A percentile compares a stretch with the other conserved stretches of the same genome.
These are phyloP conservation scores for Dipteronia sinensis DNA, from an alignment of 345 rosid species.

Conservation along the genomic window DNA sequence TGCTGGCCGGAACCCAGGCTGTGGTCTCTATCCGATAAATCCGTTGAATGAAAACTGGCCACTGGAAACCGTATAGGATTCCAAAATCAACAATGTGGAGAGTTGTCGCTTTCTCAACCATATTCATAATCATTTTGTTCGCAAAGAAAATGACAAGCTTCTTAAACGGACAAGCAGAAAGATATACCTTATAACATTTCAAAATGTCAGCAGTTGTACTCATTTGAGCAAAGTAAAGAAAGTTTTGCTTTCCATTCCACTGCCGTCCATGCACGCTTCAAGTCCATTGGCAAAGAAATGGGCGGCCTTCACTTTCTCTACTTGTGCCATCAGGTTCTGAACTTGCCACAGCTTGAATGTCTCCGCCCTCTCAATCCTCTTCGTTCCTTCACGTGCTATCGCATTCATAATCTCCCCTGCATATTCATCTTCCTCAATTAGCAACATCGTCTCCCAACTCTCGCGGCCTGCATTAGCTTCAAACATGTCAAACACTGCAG, in stretches of 20 bases:
- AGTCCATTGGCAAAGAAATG: slow-evolving; percentile 83
- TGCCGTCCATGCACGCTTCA: slow-evolving; percentile 67
- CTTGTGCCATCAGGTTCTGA: slow-evolving; percentile 14
- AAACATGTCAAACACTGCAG: slow-evolving; percentile 55
- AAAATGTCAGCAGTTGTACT: slow-evolving; percentile 63
- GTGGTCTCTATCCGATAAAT: no score
- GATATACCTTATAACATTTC: slow-evolving; percentile 54
- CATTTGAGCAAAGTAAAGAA: slow-evolving; percentile 39
- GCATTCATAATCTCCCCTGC: no score
- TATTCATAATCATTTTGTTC: slow-evolving; percentile 45
- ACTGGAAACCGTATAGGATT: slow-evolving; percentile 78
- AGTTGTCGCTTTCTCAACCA: slow-evolving; percentile 51
- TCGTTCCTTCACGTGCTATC: slow-evolving; percentile 17
- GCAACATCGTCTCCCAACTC: no score
- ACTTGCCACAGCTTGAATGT: slow-evolving; percentile 63
- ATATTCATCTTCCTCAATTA: no score
- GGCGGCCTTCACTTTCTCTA: slow-evolving; percentile 47
- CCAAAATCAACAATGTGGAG: slow-evolving; percentile 92
- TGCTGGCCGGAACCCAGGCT: slow-evolving; percentile 61
- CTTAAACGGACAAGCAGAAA: slow-evolving; percentile 61
- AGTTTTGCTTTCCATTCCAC: slow-evolving; percentile 36
- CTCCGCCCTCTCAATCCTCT: slow-evolving; percentile 66
- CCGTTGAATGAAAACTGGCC: slow-evolving; percentile 88
- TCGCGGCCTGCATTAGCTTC: slow-evolving; percentile 34
- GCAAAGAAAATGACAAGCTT: slow-evolving; percentile 52